Base-by-base conservation (phyloP, 345 rosid species). In the Eucalyptus melliodora region DNA sequence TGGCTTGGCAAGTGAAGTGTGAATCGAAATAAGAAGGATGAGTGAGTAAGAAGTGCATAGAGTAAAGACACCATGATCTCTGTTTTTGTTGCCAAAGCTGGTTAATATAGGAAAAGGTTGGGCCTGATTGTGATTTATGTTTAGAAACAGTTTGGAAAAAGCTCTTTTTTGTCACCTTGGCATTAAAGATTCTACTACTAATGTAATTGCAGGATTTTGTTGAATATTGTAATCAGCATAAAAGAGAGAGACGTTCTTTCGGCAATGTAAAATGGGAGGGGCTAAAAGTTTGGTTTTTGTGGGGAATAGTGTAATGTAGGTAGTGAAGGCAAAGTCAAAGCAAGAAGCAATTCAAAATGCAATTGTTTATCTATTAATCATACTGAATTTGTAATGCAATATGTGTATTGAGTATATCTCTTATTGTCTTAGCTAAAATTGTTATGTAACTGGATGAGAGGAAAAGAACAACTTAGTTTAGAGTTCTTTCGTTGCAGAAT, bases 71-170 rank as follows among this genome's bases (percentile, higher is more conserved):
- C 14, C 65, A 5, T 59, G 14, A 10, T 59, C 27, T 24, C 6
- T 59, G 3, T 59, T 59, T 24, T 59, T 26, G 65, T 59, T 24
- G 9, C 30, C 26, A 2, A 26, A 56, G 62, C 5, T 1, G 62
- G 30, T 87, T 94, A 94, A 59, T 95, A 93, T 87, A 93, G 92
- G 56, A 93, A 92, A 92, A 89, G 93, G 92, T 90, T 95, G 94
- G 93, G 31, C 86, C 89, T 95, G 13, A 91, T 92, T 47, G 88
- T 93, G 88, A 90, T 88, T 83, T 91, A 87, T 50, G 67, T 91
- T 56, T 77, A 83, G 47, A 26, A 44, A 56, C 6, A 83, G 24
- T 44, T 44, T 51, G 72, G 67, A 21, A 51, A 59, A 27, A 30
- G 21, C 53, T 11, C 0, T 62, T 34, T 62, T 27, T 62, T 62